These are phyloP conservation scores for Aspergillus fischeri DNA, from an alignment of 2,329 filamentous ascomycete species.

Conservation along the genomic window DNA sequence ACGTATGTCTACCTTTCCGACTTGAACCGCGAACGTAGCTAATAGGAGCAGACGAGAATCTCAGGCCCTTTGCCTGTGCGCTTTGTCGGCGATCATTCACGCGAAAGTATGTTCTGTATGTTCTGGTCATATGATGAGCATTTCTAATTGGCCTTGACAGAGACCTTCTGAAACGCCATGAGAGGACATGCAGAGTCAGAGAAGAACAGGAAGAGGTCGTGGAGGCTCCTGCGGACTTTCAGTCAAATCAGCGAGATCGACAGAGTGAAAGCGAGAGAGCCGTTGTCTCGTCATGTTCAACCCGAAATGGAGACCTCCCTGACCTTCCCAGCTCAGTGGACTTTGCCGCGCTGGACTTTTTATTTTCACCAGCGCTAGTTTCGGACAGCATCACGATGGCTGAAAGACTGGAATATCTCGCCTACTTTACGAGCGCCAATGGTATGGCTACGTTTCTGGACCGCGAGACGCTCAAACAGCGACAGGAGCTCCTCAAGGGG, in stretches of 20 bases:
- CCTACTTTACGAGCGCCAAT: conserved; percentile 19
- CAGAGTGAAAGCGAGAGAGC: neutral
- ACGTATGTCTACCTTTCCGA: conserved; percentile 8
- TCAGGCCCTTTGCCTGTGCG: conserved; percentile 13
- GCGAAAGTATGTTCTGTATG: conserved; percentile 14
- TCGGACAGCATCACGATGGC: conserved; percentile 12
- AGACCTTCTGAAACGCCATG: conserved; percentile 20
- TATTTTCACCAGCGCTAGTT: conserved; percentile 8
- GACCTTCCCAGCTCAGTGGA: conserved; percentile 8
- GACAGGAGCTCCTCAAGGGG: conserved; percentile 14
- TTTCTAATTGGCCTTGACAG: conserved; percentile 4
- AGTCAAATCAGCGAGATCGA: neutral
- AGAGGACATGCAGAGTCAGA: conserved; percentile 16
- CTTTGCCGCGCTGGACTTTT: conserved; percentile 14
- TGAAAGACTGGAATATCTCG: conserved; percentile 18
- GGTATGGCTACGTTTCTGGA: conserved; percentile 21
- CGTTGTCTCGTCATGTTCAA: neutral
- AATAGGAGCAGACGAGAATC: conserved; percentile 11
- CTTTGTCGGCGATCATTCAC: conserved; percentile 17
- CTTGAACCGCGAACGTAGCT: neutral
- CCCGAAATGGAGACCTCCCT: neutral
- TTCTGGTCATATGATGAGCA: neutral
- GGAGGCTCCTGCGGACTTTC: neutral
- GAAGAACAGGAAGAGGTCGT: neutral
- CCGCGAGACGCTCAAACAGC: conserved; percentile 11